These are phyloP conservation scores for Esteya vermicola DNA, from an alignment of 2,329 filamentous ascomycete genomes.

Conservation along the genomic window DNA sequence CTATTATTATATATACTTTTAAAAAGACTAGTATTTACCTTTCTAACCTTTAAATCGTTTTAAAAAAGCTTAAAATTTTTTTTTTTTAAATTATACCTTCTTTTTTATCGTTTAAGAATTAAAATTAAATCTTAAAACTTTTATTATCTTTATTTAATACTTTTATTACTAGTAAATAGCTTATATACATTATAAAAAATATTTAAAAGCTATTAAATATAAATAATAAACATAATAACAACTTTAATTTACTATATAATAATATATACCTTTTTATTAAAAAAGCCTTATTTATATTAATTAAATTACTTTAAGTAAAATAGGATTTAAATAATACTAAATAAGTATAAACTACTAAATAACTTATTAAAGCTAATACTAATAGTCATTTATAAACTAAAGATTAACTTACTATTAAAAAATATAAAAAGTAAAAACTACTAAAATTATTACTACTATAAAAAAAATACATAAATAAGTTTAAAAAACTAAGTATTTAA, in stretches of 20 bases:
- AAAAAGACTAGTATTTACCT: too few species aligned
- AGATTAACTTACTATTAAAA: neutral
- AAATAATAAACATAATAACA: neutral
- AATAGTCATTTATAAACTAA: neutral
- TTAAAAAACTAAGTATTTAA: too few species aligned
- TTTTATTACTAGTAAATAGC: neutral
- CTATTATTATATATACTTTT: too few species aligned
- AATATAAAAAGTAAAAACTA: neutral
- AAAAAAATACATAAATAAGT: too few species aligned
- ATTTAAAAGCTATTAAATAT: neutral
- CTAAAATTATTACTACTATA: too few species aligned
- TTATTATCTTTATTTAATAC: neutral
- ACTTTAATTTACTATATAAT: too few species aligned
- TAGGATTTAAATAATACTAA: neutral
- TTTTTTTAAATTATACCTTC: neutral
- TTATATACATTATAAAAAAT: too few species aligned
- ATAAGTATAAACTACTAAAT: neutral
- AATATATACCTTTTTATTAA: too few species aligned
- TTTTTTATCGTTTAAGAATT: neutral
- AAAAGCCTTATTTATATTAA: neutral
- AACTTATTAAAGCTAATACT: neutral
- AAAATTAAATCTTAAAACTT: neutral
- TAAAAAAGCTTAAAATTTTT: neutral
- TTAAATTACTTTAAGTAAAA: neutral
- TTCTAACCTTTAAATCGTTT: too few species aligned